Evolutionary conservation across 108 stramenopile species (phyloP), one percentile per base, ranked within the genome.

Genomic region (Nitzschia sp.): DNA sequence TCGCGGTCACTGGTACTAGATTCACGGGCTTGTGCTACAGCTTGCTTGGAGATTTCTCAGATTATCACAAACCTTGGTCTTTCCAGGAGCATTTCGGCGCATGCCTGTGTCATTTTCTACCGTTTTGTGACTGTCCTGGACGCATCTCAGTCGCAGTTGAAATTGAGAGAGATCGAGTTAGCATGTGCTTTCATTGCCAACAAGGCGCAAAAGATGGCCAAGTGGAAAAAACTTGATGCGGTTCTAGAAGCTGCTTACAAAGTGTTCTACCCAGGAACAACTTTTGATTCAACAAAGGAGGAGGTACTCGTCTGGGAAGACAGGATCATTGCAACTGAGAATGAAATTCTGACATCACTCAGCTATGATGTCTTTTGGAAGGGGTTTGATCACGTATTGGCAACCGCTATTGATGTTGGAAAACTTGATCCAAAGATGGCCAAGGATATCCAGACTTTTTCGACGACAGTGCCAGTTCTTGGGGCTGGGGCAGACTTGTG

Each of bases 151-250:
- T 69, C 86, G 8, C 76, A 79, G 65, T 50, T 85, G 56, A 88
- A 89, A 73, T 70, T 82, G 15, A 77, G 89, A 37, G 92, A 93
- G 50, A 62, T 84, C 12, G 63, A 80, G 42, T 67, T 93, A 11
- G 92, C 88, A 20, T 85, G 86, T 48, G 63, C 90, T 10, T 93
- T 90, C 42, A 70, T 93, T 48, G 92, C 92, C 8, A 90, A 89
- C 59, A 93, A 93, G 69, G 78, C 88, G 11, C 89, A 93, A 69
- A 93, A 93, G 57, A 66, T 73, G 11, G 57, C 69, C 50, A 87
- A 83, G 63, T 93, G 89, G 87, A 90, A 87, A 50, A 74, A 72
- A 57, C 76, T 93, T 22, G 92, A 93, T 37, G 61, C 55, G 9
- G 67, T 93, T 5, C 74, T 93, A 14, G 83, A 82, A 39, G 86